These are phyloP conservation scores for Ustilago trichophora DNA, from an alignment of 1,284 basidiomycete genomes.

Conservation along the genomic window DNA sequence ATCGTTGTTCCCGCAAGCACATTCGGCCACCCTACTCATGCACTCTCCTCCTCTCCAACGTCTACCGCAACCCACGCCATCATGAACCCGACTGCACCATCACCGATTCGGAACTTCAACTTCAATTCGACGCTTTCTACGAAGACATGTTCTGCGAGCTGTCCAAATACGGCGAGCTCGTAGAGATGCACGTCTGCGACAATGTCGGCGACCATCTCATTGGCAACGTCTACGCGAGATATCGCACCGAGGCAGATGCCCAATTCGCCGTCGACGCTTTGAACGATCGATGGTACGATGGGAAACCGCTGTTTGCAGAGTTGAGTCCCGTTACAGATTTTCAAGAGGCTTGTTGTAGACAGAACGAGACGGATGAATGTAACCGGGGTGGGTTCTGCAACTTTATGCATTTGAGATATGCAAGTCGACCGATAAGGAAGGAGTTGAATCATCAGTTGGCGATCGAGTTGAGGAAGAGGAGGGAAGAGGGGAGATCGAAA, in stretches of 20 bases:
- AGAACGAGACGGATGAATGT: constrained; percentile 76
- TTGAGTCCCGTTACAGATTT: constrained; percentile 98
- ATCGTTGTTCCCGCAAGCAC: constrained; percentile 94
- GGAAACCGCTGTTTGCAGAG: constrained; percentile 95
- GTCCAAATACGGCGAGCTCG: constrained; percentile 90
- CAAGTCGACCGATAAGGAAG: constrained; percentile 41
- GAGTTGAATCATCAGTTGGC: constrained; percentile 59
- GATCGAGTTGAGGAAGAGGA: constrained; percentile 52
- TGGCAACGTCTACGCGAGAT: constrained; percentile 97
- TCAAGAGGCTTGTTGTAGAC: constrained; percentile 96
- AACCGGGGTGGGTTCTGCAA: constrained; percentile 80
- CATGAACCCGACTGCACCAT: constrained; percentile 81
- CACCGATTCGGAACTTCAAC: constrained; percentile 82
- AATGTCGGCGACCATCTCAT: constrained; percentile 99
- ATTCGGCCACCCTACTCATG: constrained; percentile 97
- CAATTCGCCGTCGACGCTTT: constrained; percentile 89
- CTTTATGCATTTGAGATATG: constrained; percentile 85
- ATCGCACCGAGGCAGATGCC: constrained; percentile 98
- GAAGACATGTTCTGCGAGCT: constrained; percentile 82
- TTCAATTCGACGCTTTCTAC: constrained; percentile 96
- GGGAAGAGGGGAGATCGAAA: constrained; percentile 23
- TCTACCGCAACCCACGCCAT: constrained; percentile 97
- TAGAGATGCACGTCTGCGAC: constrained; percentile 96
- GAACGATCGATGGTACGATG: constrained; percentile 98
- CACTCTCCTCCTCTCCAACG: constrained; percentile 96